Evolutionary conservation across 768 basidiomycete genomes (phyloP), one percentile per base, ranked within the genome.

Genomic region (Termitomyces sp.): DNA sequence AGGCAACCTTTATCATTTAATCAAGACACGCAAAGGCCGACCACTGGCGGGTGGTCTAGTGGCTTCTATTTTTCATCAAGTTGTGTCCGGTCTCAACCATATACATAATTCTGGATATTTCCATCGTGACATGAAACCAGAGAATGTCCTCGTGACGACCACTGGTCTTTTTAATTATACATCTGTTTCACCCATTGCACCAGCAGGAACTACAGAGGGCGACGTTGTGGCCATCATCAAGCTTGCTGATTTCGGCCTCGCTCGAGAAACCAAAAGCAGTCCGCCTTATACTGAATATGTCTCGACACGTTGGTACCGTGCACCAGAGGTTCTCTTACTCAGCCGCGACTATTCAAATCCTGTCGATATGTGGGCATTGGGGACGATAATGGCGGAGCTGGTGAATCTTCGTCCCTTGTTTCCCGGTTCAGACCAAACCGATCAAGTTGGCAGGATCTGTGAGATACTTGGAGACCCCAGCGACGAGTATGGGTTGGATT

Each of bases 281-380:
- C 97, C 97, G 1, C 97, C 97, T 0, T 99, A 98, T 69, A 98
- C 97, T 28, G 97, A 98, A 75, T 98, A 99, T 68, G 97, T 99
- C 40, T 91, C 94, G 22, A 99, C 97, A n/a, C 82, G 97, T 42
- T 99, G 97, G 97, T 99, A 99, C 73, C 91, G 97, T 58, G 97
- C 97, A 0, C 97, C 97, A 16, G 97, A 99, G 71, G 94, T 99
- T 18, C 79, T 99, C 32, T 80, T 99, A 42, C 80, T 92, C 59
- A 93, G 92, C 66, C 83, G 86, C 57, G 90, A 98, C 70, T 99
- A 99, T 68, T 95, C 93, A 10, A 91, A 90, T 66, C 94, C 97
- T 4, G 96, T 99, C 26, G 97, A 99, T 67, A 94, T 98, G 91
- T 99, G 97, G 97, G 97, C 97, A 3, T 77, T 99, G 54, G 97